A percentile compares a stretch with the other conserved stretches of the same genome.
Evolutionary conservation across 2,329 filamentous ascomycete genomes (phyloP).

Genomic region (Fusarium sp.): DNA sequence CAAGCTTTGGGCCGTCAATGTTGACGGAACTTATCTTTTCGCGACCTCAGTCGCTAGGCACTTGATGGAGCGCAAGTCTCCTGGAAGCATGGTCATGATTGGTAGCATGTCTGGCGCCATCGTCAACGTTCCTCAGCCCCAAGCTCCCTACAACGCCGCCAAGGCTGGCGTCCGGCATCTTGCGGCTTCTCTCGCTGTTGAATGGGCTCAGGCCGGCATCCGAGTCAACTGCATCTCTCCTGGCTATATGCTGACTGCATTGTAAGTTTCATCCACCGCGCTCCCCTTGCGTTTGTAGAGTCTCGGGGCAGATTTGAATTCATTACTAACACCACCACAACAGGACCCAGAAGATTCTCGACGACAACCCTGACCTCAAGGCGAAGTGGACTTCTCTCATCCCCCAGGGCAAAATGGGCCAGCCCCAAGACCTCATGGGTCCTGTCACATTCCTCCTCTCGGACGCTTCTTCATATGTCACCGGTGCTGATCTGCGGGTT

Average conservation of each 20-base stretch:
- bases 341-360: slow-evolving; percentile 92
- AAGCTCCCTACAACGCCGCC: slow-evolving; percentile 91
- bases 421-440: slow-evolving; percentile 92
- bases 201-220: slow-evolving; percentile 91
- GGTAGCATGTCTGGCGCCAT: slow-evolving; percentile 95
- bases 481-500: slow-evolving; percentile 81
- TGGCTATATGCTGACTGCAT: slow-evolving; percentile 94
- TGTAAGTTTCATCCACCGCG: slow-evolving; percentile 68
- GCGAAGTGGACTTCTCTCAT: slow-evolving; percentile 93
- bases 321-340: slow-evolving; percentile 15
- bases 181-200: slow-evolving; percentile 87
- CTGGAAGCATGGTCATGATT: slow-evolving; percentile 92
- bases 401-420: slow-evolving; percentile 92
- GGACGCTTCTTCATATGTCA: slow-evolving; percentile 80
- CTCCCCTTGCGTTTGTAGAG: background rate
- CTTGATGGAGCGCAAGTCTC: slow-evolving; percentile 82
- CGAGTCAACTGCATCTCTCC: slow-evolving; percentile 96
- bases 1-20: slow-evolving; percentile 95
- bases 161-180: slow-evolving; percentile 94
- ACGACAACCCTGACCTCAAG: slow-evolving; percentile 91
- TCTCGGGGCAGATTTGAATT: background rate
- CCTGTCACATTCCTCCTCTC: slow-evolving; percentile 88
- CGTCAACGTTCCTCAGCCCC: slow-evolving; percentile 95
- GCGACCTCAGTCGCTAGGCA: slow-evolving; percentile 88
- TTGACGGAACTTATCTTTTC: slow-evolving; percentile 92